Percentiles rank a stretch among this genome's conserved stretches.
These are phyloP conservation scores for Cercospora sp. DNA, from an alignment of 2,329 filamentous ascomycete species.

Conservation along the genomic window DNA sequence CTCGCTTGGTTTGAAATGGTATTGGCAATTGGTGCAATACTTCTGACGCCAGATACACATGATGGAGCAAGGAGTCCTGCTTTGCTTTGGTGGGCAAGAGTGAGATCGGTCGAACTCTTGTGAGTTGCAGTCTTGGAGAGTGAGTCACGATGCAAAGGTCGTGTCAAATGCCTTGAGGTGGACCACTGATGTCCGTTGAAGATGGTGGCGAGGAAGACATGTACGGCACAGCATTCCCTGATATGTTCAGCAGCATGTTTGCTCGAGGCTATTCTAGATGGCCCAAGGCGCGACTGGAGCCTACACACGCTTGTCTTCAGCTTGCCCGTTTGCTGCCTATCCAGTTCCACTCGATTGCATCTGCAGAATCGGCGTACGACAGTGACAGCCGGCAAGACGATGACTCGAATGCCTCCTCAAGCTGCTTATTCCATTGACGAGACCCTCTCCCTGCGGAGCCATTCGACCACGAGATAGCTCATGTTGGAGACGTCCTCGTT, in stretches of 20 bases:
- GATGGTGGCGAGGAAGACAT: background rate
- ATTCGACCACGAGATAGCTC: background rate
- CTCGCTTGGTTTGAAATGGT: background rate
- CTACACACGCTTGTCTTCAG: background rate
- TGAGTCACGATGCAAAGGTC: too few species aligned
- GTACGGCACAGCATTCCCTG: background rate
- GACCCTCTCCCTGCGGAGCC: background rate
- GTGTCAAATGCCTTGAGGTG: too few species aligned
- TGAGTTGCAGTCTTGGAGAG: background rate
- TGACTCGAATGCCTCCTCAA: background rate
- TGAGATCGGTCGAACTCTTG: background rate
- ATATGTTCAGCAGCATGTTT: background rate
- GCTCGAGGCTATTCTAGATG: background rate
- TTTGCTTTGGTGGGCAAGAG: background rate
- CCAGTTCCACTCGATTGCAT: background rate
- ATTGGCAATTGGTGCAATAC: constrained; percentile 9
- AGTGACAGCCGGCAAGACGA: background rate
- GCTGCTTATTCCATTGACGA: background rate
- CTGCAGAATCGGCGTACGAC: background rate
- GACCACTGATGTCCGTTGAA: too few species aligned
- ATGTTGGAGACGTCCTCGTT: background rate
- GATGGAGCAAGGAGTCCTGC: background rate
- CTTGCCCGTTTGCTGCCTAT: background rate
- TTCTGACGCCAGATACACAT: constrained; percentile 7
- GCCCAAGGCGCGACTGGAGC: background rate